Base-by-base conservation (phyloP, 352 stramenopile genomes). In the Hyaloperonospora arabidopsidis region DNA sequence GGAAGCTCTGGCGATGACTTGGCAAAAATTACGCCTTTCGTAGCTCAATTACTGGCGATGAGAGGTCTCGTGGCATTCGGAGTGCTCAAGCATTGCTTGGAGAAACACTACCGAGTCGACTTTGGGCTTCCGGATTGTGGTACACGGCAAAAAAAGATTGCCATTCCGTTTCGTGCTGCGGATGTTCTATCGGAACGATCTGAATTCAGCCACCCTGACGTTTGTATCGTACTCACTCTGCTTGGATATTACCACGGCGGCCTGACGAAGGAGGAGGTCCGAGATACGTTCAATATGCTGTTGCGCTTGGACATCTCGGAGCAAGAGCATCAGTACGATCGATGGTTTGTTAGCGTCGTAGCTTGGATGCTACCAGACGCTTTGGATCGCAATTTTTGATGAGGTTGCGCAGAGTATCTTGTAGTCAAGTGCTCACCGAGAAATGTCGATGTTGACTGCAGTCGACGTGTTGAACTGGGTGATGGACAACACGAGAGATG, bases 191-290 rank as follows among this genome's bases (percentile, higher is more conserved):
- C 79, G 3, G 72, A 91, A 23, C 67, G 86, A 2, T 79, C 78
- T 2, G 89, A 97, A 57, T 97, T 95, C 67, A 87, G 79, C 38
- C 87, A 97, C 46, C 89, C 87, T 11, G 86, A 95, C 54, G 75
- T 87, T 28, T 78, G 76, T 17, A 84, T 97, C 38, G 57, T 72
- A 7, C 69, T 96, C 3, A 96, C 87, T 2, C 15, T 92, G 12
- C 63, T 96, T 0, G 73, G 76, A 11, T 97, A 95, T 62, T 97
- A 96, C 49, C 71, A 95, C 54, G 52, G 65, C 36, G 86, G 86
- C 0, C 60, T 97, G 1, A 66, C 51, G 0, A 25, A 68, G 1
- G 22, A 66, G 0, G 71, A 96, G 34, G 14, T 95, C 17, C 57
- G 54, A 8, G 57, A 67, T 54, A 54, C 75, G 0, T 79, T 96